Conservation (phyloP, 2,329 filamentous ascomycete species). For the Aspergillus eucalypticola region DNA sequence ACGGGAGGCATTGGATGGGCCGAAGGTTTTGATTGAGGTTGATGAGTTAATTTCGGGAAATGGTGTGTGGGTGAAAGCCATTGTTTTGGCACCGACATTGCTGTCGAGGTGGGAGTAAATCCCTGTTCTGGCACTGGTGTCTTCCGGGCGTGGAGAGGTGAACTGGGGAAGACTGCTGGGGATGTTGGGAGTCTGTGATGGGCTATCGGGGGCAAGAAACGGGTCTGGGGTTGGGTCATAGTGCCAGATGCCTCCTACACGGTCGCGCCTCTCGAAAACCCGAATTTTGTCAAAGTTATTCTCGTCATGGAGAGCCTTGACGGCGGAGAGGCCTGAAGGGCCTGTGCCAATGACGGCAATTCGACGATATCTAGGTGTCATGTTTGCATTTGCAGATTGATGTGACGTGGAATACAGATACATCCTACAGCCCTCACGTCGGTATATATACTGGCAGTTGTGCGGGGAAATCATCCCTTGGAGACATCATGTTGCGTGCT, state of each 20-base stretch:
- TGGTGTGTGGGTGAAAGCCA: conserved; percentile 31
- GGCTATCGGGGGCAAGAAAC: conserved; percentile 18
- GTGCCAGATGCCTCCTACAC: conserved; percentile 35
- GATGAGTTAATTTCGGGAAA: conserved; percentile 28
- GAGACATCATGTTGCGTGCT: background rate
- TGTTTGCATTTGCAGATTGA: background rate
- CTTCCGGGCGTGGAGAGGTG: conserved; percentile 18
- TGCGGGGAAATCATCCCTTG: background rate
- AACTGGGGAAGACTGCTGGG: conserved; percentile 23
- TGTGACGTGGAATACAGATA: too few species aligned
- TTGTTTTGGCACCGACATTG: conserved; percentile 30
- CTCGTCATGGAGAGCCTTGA: conserved; percentile 32
- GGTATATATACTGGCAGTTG: background rate
- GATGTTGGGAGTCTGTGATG: conserved; percentile 5
- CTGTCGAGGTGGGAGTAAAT: conserved; percentile 29
- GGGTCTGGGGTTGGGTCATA: conserved; percentile 29
- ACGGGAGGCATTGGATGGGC: conserved; percentile 24
- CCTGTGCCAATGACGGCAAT: conserved; percentile 15
- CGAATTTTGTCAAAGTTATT: conserved; percentile 33
- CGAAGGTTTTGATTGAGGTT: conserved; percentile 20
- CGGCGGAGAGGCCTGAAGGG: conserved; percentile 3
- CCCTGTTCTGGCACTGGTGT: conserved; percentile 26
- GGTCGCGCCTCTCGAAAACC: conserved; percentile 35
- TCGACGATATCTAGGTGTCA: conserved; percentile 7
- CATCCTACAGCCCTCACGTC: background rate